Evolutionary conservation across 768 basidiomycete species (phyloP).

Genomic region (Psilocybe azurescens): DNA sequence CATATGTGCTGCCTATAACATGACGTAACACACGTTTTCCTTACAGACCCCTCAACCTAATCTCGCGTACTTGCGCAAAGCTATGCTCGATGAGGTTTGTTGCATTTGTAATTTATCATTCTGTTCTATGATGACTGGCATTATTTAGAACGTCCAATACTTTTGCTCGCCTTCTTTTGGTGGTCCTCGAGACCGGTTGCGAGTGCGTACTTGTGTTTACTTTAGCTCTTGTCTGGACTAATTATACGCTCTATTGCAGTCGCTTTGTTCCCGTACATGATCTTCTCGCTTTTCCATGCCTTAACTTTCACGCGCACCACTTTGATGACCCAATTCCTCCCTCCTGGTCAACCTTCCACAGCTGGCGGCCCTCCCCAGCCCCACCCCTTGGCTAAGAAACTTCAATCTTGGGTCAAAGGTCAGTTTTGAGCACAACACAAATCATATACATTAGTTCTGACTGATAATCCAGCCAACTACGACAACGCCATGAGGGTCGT

Average conservation of each 20-base stretch:
- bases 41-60: slow-evolving; percentile 71
- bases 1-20: slow-evolving; percentile 20
- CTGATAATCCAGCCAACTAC: slow-evolving; percentile 73
- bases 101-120: not conserved
- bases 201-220: slow-evolving; percentile 53
- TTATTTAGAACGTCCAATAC: slow-evolving; percentile 87
- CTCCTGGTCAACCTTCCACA: slow-evolving; percentile 66
- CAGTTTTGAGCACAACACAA: not conserved
- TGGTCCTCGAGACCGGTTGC: slow-evolving; percentile 85
- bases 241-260: slow-evolving; percentile 48
- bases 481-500: slow-evolving; percentile 94
- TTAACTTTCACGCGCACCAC: slow-evolving; percentile 93
- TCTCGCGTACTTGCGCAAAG: slow-evolving; percentile 71
- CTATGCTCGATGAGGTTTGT: slow-evolving; percentile 84
- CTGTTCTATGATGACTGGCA: no score
- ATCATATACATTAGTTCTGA: slow-evolving; percentile 1
- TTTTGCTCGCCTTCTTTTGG: slow-evolving; percentile 93
- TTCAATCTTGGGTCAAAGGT: slow-evolving; percentile 94
- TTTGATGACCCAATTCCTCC: slow-evolving; percentile 87
- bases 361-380: slow-evolving; percentile 72
- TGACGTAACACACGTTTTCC: slow-evolving; percentile 28
- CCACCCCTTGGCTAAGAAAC: slow-evolving; percentile 77
- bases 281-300: slow-evolving; percentile 98
- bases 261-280: slow-evolving; percentile 88
- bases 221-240: not conserved